Percentiles rank a stretch among this genome's conserved stretches.
These are phyloP conservation scores for Lobosporangium transversale DNA, from an alignment of 192 early-diverging fungal genomes.

Conservation along the genomic window DNA sequence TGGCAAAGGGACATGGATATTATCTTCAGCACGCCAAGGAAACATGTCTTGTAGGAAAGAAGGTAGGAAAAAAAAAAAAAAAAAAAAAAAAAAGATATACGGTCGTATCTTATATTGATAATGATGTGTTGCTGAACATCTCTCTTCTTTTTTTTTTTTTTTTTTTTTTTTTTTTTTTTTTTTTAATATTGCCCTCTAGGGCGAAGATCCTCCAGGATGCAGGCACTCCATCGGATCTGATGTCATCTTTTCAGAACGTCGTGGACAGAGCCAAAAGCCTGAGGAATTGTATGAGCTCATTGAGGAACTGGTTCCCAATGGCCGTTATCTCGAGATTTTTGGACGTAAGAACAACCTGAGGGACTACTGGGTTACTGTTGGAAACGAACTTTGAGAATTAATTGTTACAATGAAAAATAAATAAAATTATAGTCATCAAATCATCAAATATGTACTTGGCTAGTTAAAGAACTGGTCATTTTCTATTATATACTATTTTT, in stretches of 20 bases:
- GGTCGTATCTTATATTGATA: too few species aligned
- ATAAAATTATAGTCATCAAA: not conserved
- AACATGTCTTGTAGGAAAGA: conserved; percentile 95
- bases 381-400: conserved; percentile 84
- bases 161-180: not conserved
- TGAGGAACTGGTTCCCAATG: conserved; percentile 91
- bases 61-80: conserved; percentile 58
- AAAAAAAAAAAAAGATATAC: too few species aligned
- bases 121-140: too few species aligned
- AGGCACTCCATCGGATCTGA: conserved; percentile 82
- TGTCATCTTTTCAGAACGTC: conserved; percentile 92
- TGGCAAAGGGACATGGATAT: conserved; percentile 98
- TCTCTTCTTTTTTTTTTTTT: not conserved
- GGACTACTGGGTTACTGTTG: conserved; percentile 97
- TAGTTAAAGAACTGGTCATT: too few species aligned
- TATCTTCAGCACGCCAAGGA: conserved; percentile 98
- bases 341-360: conserved; percentile 95
- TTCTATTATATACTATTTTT: too few species aligned
- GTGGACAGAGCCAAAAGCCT: conserved; percentile 97
- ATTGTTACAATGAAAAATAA: not conserved
- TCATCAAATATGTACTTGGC: not conserved
- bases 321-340: conserved; percentile 95
- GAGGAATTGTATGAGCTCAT: conserved; percentile 96
- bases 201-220: conserved; percentile 77
- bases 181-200: conserved; percentile 51